Conservation (phyloP, 2,329 filamentous ascomycete genomes). For the Cladophialophora immunda region DNA sequence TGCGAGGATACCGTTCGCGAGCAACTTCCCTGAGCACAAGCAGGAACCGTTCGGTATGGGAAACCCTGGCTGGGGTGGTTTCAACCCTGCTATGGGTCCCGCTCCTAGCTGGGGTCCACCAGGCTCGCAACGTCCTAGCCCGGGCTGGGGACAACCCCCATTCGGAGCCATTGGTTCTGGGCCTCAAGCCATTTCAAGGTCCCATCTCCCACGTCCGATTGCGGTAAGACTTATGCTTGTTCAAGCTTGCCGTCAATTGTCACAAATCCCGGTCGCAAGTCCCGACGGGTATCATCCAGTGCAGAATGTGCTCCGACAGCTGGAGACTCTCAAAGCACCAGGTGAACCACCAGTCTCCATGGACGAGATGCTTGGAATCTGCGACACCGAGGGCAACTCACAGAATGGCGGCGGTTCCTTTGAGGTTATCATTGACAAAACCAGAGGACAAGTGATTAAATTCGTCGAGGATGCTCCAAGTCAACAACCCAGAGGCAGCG, state of each 20-base stretch:
- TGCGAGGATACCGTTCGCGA: conserved; percentile 52
- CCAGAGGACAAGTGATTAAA: conserved; percentile 51
- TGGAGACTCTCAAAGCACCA: conserved; percentile 70
- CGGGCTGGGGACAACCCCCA: conserved; percentile 52
- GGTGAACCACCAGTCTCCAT: conserved; percentile 65
- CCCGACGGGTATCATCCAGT: conserved; percentile 75
- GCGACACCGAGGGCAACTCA: conserved; percentile 86
- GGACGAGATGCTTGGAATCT: conserved; percentile 80
- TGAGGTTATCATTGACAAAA: conserved; percentile 67
- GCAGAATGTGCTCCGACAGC: conserved; percentile 67
- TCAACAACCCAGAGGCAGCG: conserved; percentile 54
- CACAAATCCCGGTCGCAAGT: conserved; percentile 51
- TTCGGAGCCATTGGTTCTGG: conserved; percentile 60
- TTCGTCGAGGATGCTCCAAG: conserved; percentile 63
- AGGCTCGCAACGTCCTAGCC: conserved; percentile 32
- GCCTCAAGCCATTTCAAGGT: conserved; percentile 49
- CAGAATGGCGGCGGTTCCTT: conserved; percentile 93
- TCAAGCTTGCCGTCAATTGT: conserved; percentile 75
- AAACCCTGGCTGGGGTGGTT: conserved; percentile 37
- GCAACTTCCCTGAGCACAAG: conserved; percentile 38
- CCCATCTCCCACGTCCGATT: conserved; percentile 70
- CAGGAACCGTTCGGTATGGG: conserved; percentile 37
- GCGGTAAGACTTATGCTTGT: conserved; percentile 78
- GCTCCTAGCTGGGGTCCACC: conserved; percentile 35
- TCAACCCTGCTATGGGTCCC: conserved; percentile 32